Evolutionary conservation across 2,329 filamentous ascomycete genomes (phyloP).

Genomic region (Rutstroemia sydowiana): DNA sequence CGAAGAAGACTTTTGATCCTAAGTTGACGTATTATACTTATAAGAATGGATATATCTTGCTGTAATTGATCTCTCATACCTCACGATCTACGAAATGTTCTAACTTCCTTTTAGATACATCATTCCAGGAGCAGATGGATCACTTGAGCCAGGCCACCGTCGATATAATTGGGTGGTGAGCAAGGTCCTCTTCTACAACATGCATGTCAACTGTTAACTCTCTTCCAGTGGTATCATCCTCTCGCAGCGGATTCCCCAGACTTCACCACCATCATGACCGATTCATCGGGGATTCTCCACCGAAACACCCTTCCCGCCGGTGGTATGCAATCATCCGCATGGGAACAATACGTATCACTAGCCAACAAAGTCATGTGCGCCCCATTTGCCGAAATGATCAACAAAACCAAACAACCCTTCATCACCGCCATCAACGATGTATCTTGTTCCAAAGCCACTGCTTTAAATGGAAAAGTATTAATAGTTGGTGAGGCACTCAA

Average conservation of each 20-base stretch:
- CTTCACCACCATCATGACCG: constrained; percentile 28
- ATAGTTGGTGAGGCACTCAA: constrained; percentile 37
- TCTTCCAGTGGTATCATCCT: constrained; percentile 34
- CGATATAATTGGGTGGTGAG: constrained; percentile 37
- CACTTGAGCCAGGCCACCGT: constrained; percentile 33
- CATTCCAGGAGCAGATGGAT: constrained; percentile 35
- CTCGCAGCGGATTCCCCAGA: constrained; percentile 12
- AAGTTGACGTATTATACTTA: constrained; percentile 37
- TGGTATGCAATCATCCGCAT: constrained; percentile 13
- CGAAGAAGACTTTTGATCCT: constrained; percentile 31
- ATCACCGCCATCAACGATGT: constrained; percentile 37
- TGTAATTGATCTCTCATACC: constrained; percentile 8
- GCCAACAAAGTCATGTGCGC: constrained; percentile 11
- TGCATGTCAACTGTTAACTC: no score
- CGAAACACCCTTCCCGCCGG: constrained; percentile 17
- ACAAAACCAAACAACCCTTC: constrained; percentile 35
- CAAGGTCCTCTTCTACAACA: no score
- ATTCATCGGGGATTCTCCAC: constrained; percentile 25
- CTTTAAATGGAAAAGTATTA: constrained; percentile 33
- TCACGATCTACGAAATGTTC: background rate
- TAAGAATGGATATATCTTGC: constrained; percentile 34
- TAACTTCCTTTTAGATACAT: constrained; percentile 28
- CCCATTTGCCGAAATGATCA: constrained; percentile 31
- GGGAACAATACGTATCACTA: constrained; percentile 12
- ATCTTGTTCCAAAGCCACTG: constrained; percentile 29